A percentile compares a stretch with the other conserved stretches of the same genome.
Conservation (phyloP, 306 rosid genomes). For the Citrullus colocynthis region DNA sequence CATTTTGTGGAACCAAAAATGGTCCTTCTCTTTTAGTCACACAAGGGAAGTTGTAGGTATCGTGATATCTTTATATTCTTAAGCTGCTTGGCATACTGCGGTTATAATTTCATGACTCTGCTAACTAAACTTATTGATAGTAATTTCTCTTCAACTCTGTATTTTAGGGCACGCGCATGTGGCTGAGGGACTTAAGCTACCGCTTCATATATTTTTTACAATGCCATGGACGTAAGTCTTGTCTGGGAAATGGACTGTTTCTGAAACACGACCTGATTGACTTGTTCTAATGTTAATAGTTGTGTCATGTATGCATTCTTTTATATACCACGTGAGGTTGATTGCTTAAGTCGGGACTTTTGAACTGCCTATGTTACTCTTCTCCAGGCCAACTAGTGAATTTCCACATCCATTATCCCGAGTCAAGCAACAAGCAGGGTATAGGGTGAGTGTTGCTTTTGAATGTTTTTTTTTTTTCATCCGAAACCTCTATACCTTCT, state of each 20-base stretch:
- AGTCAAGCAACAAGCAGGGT: conserved; percentile 90
- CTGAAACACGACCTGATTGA: background rate
- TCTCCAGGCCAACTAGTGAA: conserved; percentile 84
- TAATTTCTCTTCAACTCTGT: background rate
- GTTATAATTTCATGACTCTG: background rate
- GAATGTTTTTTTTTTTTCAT: background rate
- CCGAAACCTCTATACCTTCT: background rate
- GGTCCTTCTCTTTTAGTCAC: background rate
- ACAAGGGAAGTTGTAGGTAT: background rate
- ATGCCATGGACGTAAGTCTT: conserved; percentile 99
- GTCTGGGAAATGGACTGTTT: conserved; percentile 28
- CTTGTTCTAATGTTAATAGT: conserved; percentile 2
- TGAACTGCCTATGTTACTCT: conserved; percentile 14
- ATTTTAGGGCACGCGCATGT: conserved; percentile 83
- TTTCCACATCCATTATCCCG: conserved; percentile 98
- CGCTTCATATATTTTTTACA: conserved; percentile 90
- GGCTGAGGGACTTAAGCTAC: conserved; percentile 90
- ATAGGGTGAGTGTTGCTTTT: conserved; percentile 40
- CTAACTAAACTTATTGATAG: background rate
- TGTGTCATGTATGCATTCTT: conserved; percentile 14
- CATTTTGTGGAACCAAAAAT: background rate
- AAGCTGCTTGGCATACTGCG: background rate
- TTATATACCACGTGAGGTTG: background rate
- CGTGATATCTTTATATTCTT: background rate
- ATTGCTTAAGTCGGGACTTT: conserved; percentile 7